phyloP scores from a whole-genome alignment of 2,329 filamentous ascomycete genomes.

The Celoporthe dispersa region DNA sequence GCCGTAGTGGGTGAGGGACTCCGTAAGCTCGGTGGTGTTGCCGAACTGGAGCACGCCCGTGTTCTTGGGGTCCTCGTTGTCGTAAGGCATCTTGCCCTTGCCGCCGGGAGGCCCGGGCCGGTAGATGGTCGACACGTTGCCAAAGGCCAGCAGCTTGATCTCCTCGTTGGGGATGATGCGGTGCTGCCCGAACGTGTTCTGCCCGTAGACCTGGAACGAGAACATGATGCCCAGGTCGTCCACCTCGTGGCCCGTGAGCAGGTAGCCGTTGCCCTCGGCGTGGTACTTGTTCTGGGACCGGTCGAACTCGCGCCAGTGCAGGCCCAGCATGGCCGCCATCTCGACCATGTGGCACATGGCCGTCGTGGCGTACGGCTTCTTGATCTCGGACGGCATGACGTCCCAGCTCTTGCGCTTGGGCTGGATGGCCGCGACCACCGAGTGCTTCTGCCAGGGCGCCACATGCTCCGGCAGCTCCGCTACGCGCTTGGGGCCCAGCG shows the following conservation, averaged over 20 bases:
- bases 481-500: slow-evolving; percentile 17
- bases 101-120: neutral
- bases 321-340: slow-evolving; percentile 57
- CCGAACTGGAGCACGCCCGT: slow-evolving; percentile 53
- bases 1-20: slow-evolving; percentile 57
- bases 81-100: slow-evolving; percentile 33
- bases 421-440: slow-evolving; percentile 51
- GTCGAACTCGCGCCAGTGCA: slow-evolving; percentile 65
- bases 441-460: slow-evolving; percentile 40
- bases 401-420: slow-evolving; percentile 53
- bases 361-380: slow-evolving; percentile 56
- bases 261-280: slow-evolving; percentile 60
- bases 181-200: slow-evolving; percentile 52
- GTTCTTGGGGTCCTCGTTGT: slow-evolving; percentile 46
- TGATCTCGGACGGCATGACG: slow-evolving; percentile 53
- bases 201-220: slow-evolving; percentile 55
- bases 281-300: slow-evolving; percentile 54
- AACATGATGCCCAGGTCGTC: slow-evolving; percentile 59
- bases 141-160: slow-evolving; percentile 61
- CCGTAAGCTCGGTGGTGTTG: slow-evolving; percentile 52
- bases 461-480: slow-evolving; percentile 32
- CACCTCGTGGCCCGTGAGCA: slow-evolving; percentile 51
- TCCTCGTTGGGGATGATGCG: slow-evolving; percentile 58
- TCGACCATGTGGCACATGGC: slow-evolving; percentile 61
- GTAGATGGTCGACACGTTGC: slow-evolving; percentile 58